A percentile compares a stretch with the other conserved stretches of the same genome.
Conservation (phyloP, 73 alveolate genomes). For the Paramecium caudatum region DNA sequence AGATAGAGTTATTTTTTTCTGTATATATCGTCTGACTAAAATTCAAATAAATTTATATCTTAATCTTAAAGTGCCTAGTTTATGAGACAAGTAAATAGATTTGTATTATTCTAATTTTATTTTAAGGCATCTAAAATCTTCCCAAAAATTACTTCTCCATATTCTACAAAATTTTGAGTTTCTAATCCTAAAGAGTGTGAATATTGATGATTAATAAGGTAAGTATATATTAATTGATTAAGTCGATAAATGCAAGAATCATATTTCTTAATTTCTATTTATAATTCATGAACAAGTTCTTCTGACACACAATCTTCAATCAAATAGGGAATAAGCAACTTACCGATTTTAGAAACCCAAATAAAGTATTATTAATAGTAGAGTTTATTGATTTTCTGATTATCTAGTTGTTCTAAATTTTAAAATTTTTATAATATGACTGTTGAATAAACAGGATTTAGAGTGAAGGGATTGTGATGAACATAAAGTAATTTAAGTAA, state of each 20-base stretch:
- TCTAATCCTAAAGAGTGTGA: not conserved
- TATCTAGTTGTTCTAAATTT: conserved; percentile 14
- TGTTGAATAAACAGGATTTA: conserved; percentile 28
- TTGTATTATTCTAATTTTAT: not conserved
- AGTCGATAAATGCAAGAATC: not conserved
- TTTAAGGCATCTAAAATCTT: not conserved
- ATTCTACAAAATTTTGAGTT: not conserved
- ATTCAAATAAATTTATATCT: conserved; percentile 7
- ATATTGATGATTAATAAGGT: not conserved
- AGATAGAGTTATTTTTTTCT: not conserved
- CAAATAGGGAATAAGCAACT: not conserved
- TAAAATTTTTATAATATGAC: conserved; percentile 6
- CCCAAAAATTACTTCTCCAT: not conserved
- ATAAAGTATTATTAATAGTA: not conserved
- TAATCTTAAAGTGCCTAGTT: not conserved
- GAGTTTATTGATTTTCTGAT: not conserved
- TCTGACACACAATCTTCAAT: conserved; percentile 18
- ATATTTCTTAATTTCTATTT: not conserved
- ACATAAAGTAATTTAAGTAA: conserved; percentile 7
- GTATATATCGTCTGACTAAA: not conserved
- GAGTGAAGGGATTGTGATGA: conserved; percentile 46
- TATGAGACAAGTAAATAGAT: not conserved
- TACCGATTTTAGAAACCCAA: not conserved
- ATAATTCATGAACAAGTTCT: not conserved
- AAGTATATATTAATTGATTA: not conserved